Percentiles rank a stretch among this genome's conserved stretches.
phyloP scores from a whole-genome alignment of 129 eudicot species.

The Chrysanthemum seticuspe region DNA sequence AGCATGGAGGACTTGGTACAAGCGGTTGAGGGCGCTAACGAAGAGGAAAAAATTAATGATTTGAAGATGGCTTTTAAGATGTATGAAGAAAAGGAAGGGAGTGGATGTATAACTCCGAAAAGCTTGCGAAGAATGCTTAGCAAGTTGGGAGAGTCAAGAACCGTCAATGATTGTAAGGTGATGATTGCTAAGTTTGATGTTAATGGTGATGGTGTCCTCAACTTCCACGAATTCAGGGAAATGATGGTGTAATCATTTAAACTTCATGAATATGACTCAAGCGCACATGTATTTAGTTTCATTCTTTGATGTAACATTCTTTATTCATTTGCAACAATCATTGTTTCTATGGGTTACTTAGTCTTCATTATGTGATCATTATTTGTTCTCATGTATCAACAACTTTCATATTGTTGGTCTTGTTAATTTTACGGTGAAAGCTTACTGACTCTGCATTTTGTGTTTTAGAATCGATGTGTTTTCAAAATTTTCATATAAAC shows the following conservation, averaged over 20 bases:
- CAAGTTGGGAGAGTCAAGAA: slow-evolving; percentile 11
- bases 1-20: not conserved
- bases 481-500: no score
- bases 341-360: no score
- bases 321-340: no score
- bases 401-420: no score
- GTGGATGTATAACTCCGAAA: slow-evolving; percentile 11
- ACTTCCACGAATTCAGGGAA: not conserved
- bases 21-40: slow-evolving; percentile 7
- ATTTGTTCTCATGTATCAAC: no score
- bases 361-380: no score
- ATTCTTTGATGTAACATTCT: no score
- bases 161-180: slow-evolving; percentile 7
- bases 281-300: no score
- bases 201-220: not conserved
- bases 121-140: slow-evolving; percentile 8
- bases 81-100: slow-evolving; percentile 9
- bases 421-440: no score
- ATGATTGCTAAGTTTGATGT: slow-evolving; percentile 2
- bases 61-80: slow-evolving; percentile 10
- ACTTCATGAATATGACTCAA: no score
- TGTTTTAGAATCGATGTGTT: no score
- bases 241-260: not conserved
- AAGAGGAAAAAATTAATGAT: not conserved
- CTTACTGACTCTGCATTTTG: no score